Conservation (phyloP, 495 filamentous ascomycete genomes). For the Talaromyces liani region DNA sequence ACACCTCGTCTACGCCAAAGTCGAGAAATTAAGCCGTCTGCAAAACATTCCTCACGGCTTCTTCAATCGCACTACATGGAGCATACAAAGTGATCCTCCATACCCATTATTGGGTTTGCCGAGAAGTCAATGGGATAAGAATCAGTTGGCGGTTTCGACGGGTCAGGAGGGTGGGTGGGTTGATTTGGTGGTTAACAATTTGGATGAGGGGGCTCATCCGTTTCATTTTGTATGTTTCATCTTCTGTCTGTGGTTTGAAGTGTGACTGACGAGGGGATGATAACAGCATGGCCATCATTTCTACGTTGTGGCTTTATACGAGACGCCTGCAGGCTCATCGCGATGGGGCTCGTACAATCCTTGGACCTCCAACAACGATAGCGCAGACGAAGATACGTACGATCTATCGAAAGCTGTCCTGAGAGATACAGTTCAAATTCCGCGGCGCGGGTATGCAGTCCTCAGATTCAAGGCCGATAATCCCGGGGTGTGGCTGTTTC, state of each 20-base stretch:
- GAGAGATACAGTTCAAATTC: conserved; percentile 52
- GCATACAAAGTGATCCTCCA: conserved; percentile 24
- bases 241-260: background rate
- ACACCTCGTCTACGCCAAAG: conserved; percentile 43
- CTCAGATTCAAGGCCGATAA: conserved; percentile 61
- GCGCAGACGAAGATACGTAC: conserved; percentile 27
- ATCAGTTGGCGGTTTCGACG: conserved; percentile 30
- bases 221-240: conserved; percentile 37
- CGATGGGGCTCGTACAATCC: conserved; percentile 41
- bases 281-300: conserved; percentile 85
- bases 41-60: conserved; percentile 37
- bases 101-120: conserved; percentile 23
- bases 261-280: conserved; percentile 20
- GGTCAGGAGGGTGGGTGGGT: conserved; percentile 27
- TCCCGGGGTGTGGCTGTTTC: conserved; percentile 50
- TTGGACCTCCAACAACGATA: conserved; percentile 10
- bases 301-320: conserved; percentile 53
- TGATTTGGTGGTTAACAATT: conserved; percentile 45
- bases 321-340: conserved; percentile 17
- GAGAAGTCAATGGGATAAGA: conserved; percentile 30
- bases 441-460: conserved; percentile 51
- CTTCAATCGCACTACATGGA: conserved; percentile 43
- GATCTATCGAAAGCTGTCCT: conserved; percentile 22
- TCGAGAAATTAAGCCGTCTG: conserved; percentile 30
- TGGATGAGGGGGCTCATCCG: conserved; percentile 43